Base-by-base conservation (phyloP, 768 basidiomycete species). In the Guyanaporus albipodus region DNA sequence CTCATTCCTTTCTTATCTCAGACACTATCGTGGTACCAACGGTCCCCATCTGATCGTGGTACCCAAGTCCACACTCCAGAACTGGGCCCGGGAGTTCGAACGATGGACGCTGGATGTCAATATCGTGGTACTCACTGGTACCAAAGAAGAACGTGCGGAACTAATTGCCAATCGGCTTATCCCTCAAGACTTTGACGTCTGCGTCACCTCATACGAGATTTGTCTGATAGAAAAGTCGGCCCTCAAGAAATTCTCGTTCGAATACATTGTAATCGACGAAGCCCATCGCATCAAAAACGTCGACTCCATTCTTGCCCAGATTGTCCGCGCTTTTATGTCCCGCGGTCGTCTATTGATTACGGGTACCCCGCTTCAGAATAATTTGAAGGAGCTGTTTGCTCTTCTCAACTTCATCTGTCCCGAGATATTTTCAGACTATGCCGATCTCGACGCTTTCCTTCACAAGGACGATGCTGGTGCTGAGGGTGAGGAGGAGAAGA, bases 241-340 rank as follows among this genome's bases (percentile, higher is more conserved):
- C 0, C 74, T 98, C 52, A 91, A 91, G 69, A 95, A 95, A 66
- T 91, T 97, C 66, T 87, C 86, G 0, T 98, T 97, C 73, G 91
- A 95, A 67, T 98, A 98, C 69, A 97, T 97, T 67, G 81, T 88
- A 54, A 98, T 99, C 60, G 95, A 99, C 69, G 95, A 99, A 70
- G 95, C 95, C 1, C 95, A 99, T 62, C 87, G 96, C 19, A 99
- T 99, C 78, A 98, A 98, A 73, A 98, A 98, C 64, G 93, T 95
- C 56, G 91, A 97, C 65, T 95, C 91, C 11, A 86, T 98, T 58
- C 78, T 99, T 14, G 85, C 85, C 14, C 91, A 96, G 68, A 97
- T 99, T 59, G 91, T 98, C 38, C 81, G 95, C 39, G 73, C 87
- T 3, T 98, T 97, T 69, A 78, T 80, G 58, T 89, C 87, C 34